Conservation (phyloP, 1,139 yeast species). For the Lodderomyces metapsilosis region DNA sequence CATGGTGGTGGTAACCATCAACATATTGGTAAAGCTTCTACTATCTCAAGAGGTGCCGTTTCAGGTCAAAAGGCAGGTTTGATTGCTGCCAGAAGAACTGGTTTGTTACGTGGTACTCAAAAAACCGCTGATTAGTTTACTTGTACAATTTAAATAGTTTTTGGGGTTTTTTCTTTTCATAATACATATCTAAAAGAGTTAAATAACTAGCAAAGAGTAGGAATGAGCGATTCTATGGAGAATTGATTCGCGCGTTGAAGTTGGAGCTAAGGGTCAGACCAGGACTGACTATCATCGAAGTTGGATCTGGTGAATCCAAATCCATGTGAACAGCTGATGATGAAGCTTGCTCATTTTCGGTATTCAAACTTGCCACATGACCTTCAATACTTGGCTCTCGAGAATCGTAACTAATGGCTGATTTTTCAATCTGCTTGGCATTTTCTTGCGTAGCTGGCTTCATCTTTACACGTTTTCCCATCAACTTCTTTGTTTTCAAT, state of each 20-base stretch:
- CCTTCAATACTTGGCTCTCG: not conserved
- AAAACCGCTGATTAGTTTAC: constrained; percentile 74
- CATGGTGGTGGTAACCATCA: constrained; percentile 99
- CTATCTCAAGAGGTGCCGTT: constrained; percentile 99
- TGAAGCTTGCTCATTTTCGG: not conserved
- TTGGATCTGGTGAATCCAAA: not conserved
- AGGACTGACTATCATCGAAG: constrained; percentile 2
- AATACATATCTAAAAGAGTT: constrained; percentile 9
- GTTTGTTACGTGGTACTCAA: constrained; percentile 99
- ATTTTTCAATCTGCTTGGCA: constrained; percentile 30
- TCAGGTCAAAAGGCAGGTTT: constrained; percentile 99
- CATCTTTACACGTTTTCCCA: constrained; percentile 34
- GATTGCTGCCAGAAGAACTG: constrained; percentile 99
- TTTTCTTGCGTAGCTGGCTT: constrained; percentile 48
- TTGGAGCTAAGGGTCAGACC: constrained; percentile 5
- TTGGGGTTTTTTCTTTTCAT: constrained; percentile 10
- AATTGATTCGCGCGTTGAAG: constrained; percentile 4
- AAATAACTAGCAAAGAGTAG: constrained; percentile 3
- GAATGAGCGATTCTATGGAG: not conserved
- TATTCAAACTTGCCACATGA: not conserved
- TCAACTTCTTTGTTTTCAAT: constrained; percentile 24
- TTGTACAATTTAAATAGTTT: constrained; percentile 14
- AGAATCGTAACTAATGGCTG: not conserved
- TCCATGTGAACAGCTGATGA: not conserved
- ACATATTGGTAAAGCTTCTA: constrained; percentile 99